Conservation (phyloP, 2,329 filamentous ascomycete genomes). For the Teratosphaeria destructans region DNA sequence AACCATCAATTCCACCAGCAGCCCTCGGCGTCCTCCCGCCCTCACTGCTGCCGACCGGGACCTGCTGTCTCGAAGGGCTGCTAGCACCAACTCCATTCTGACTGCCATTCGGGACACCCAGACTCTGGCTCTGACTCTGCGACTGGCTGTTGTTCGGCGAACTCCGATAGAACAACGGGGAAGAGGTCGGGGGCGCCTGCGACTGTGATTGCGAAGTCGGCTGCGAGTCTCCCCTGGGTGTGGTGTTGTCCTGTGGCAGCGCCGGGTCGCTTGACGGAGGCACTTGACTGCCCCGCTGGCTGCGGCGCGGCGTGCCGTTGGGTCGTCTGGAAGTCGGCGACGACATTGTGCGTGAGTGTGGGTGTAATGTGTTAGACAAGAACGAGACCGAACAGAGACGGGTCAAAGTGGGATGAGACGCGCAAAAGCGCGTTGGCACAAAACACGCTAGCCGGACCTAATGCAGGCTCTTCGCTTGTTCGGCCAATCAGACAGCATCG, state of each 20-base stretch:
- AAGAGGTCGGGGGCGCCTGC: conserved; percentile 45
- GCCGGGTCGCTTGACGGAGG: conserved; percentile 35
- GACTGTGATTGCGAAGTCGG: conserved; percentile 16
- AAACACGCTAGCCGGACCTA: background rate
- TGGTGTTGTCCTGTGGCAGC: conserved; percentile 30
- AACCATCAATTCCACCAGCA: conserved; percentile 54
- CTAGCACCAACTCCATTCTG: conserved; percentile 37
- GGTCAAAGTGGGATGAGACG: background rate
- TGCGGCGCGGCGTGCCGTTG: conserved; percentile 11
- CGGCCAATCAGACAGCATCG: background rate
- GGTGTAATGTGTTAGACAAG: background rate
- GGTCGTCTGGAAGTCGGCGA: background rate
- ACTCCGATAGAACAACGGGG: conserved; percentile 68
- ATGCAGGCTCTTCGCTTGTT: background rate
- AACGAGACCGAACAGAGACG: background rate
- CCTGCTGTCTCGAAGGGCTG: conserved; percentile 34
- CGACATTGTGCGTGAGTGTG: background rate
- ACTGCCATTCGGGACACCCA: conserved; percentile 16
- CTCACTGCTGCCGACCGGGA: conserved; percentile 35
- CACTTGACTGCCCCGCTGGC: conserved; percentile 42
- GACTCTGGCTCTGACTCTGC: conserved; percentile 19
- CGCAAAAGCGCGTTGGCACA: background rate
- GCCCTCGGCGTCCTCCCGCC: conserved; percentile 64
- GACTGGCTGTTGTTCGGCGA: conserved; percentile 42
- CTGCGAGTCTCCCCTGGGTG: conserved; percentile 41